Percentiles rank a stretch among this genome's conserved stretches.
Evolutionary conservation across 176 grass and related monocot species (phyloP).

Genomic region (Thalia dealbata): DNA sequence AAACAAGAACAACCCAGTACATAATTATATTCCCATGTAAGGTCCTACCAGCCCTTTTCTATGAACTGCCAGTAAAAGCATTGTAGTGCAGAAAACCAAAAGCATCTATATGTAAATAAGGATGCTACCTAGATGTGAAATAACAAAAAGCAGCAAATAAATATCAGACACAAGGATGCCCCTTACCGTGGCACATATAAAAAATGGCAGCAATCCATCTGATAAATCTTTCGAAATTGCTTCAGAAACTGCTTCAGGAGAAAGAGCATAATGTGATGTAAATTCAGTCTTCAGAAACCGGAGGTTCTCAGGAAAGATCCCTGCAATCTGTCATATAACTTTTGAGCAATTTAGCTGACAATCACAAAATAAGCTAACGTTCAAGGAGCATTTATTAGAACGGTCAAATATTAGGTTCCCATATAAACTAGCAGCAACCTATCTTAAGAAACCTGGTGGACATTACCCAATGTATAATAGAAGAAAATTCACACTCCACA

Average conservation of each 20-base stretch:
- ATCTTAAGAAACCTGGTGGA: not conserved
- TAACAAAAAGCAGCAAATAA: conserved; percentile 10
- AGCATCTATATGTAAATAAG: no score
- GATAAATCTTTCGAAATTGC: conserved; percentile 39
- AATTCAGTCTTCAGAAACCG: conserved; percentile 39
- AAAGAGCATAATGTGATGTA: conserved; percentile 34
- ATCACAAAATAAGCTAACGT: not conserved
- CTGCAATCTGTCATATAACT: conserved; percentile 49
- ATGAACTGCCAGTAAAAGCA: not conserved
- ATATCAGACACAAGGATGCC: not conserved
- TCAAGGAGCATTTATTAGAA: not conserved
- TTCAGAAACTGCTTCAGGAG: conserved; percentile 29
- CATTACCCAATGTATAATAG: not conserved
- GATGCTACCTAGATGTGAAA: conserved; percentile 6
- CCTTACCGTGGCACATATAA: conserved; percentile 66
- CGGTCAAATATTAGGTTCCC: not conserved
- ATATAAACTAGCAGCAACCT: not conserved
- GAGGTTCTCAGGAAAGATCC: conserved; percentile 56
- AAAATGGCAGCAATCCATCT: conserved; percentile 63
- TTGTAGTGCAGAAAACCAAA: no score
- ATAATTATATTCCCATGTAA: not conserved
- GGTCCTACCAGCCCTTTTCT: not conserved
- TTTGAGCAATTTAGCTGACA: conserved; percentile 1
- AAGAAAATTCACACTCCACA: not conserved
- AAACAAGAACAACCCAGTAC: not conserved